Conservation (phyloP, 2,329 filamentous ascomycete species). For the Fonsecaea erecta region DNA sequence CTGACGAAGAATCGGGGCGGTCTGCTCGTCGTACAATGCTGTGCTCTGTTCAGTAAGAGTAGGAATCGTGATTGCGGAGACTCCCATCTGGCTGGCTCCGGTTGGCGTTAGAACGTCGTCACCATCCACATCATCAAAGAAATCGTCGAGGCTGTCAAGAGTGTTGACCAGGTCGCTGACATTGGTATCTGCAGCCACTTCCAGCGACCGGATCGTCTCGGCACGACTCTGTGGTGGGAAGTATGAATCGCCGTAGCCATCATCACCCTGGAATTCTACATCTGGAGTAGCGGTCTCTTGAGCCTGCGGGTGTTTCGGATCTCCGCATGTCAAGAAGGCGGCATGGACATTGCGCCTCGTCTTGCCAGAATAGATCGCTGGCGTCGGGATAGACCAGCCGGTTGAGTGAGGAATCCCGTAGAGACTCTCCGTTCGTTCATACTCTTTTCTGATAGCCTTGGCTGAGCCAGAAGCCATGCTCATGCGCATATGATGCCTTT, state of each 20-base stretch:
- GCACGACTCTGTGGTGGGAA: conserved; percentile 73
- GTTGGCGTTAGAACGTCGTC: conserved; percentile 40
- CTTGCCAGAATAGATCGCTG: conserved; percentile 82
- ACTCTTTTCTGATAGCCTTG: conserved; percentile 86
- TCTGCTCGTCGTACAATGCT: conserved; percentile 89
- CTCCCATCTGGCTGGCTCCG: conserved; percentile 49
- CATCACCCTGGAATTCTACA: conserved; percentile 89
- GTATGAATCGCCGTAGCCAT: conserved; percentile 77
- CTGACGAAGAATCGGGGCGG: conserved; percentile 84
- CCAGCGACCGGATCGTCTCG: conserved; percentile 88
- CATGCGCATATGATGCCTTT: conserved; percentile 94
- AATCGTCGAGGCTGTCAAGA: conserved; percentile 78
- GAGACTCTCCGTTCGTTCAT: conserved; percentile 88
- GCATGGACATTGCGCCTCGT: conserved; percentile 93
- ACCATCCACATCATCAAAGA: conserved; percentile 72
- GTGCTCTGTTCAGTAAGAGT: conserved; percentile 74
- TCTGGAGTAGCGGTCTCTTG: conserved; percentile 76
- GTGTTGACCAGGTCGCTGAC: conserved; percentile 83
- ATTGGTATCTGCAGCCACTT: conserved; percentile 65
- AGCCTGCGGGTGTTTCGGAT: conserved; percentile 62
- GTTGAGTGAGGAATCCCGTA: conserved; percentile 96
- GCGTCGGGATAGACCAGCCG: conserved; percentile 94
- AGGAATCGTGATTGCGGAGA: conserved; percentile 51
- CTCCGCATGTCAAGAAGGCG: conserved; percentile 91
- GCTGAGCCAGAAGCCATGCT: conserved; percentile 93